Conservation (phyloP, 768 basidiomycete species). For the Lyophyllum decastes region DNA sequence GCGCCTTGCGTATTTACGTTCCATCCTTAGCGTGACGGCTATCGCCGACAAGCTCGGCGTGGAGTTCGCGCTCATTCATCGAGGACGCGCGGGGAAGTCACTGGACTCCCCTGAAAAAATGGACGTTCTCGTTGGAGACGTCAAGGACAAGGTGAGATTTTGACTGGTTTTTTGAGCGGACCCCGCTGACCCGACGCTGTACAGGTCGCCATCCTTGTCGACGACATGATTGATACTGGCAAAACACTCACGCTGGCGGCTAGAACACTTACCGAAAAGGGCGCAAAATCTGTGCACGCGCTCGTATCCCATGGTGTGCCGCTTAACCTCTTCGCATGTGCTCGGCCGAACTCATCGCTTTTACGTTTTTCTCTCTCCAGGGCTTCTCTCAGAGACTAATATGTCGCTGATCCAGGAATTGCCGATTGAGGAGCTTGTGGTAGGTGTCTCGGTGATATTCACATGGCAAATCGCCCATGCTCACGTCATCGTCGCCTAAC, state of each 20-base stretch:
- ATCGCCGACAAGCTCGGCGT: slow-evolving; percentile 95
- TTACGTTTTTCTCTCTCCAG: slow-evolving; percentile 34
- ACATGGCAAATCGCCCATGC: background rate
- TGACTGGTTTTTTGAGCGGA: background rate
- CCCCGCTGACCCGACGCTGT: slow-evolving; percentile 6
- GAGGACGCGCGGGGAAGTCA: slow-evolving; percentile 75
- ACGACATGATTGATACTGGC: slow-evolving; percentile 99
- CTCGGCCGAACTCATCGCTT: slow-evolving; percentile 8
- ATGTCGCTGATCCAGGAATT: slow-evolving; percentile 67
- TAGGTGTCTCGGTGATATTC: slow-evolving; percentile 35
- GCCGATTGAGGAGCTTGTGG: slow-evolving; percentile 85
- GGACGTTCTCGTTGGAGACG: slow-evolving; percentile 95
- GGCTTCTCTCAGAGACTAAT: slow-evolving; percentile 77
- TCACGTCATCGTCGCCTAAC: slow-evolving; percentile 7
- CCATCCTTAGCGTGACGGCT: slow-evolving; percentile 70
- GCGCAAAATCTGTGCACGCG: slow-evolving; percentile 84
- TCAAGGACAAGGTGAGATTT: slow-evolving; percentile 74
- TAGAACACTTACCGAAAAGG: slow-evolving; percentile 84
- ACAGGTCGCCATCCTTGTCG: slow-evolving; percentile 91
- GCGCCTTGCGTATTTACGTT: slow-evolving; percentile 8
- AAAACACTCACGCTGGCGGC: slow-evolving; percentile 85
- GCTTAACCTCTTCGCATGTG: slow-evolving; percentile 12
- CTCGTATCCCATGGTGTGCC: slow-evolving; percentile 86
- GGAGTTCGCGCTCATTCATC: slow-evolving; percentile 95
- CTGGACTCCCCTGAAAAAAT: slow-evolving; percentile 73